phyloP scores from a whole-genome alignment of 306 rosid genomes.

The Vicia faba region DNA sequence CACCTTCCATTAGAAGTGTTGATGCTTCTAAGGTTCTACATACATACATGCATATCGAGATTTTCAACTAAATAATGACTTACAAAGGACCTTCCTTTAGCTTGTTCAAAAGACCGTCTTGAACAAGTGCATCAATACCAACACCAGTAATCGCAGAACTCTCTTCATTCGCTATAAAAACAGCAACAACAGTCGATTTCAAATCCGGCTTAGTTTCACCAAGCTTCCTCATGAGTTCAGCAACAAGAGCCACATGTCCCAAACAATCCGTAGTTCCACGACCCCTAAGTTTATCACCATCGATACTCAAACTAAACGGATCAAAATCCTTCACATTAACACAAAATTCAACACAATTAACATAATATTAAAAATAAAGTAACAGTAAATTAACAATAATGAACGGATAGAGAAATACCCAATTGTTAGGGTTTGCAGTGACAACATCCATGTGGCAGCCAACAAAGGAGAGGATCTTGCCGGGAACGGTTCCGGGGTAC shows the following conservation, averaged over 20 bases:
- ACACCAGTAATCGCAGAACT: constrained; percentile 79
- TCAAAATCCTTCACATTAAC: constrained; percentile 65
- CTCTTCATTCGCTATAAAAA: constrained; percentile 92
- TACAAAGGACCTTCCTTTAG: constrained; percentile 86
- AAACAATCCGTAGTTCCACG: constrained; percentile 97
- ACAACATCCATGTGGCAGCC: constrained; percentile 98
- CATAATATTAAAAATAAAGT: background rate
- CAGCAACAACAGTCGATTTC: constrained; percentile 83
- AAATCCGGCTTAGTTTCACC: constrained; percentile 69
- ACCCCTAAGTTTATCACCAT: constrained; percentile 86
- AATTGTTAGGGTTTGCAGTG: constrained; percentile 81
- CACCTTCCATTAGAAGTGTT: background rate
- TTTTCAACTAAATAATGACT: constrained; percentile 37
- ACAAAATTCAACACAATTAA: background rate
- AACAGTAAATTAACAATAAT: background rate
- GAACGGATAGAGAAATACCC: constrained; percentile 50
- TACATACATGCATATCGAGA: constrained; percentile 7
- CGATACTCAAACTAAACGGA: constrained; percentile 86
- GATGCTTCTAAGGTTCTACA: background rate
- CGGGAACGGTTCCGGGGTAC: constrained; percentile 80
- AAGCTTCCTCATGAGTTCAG: constrained; percentile 83
- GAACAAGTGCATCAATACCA: constrained; percentile 88
- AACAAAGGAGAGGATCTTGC: constrained; percentile 73
- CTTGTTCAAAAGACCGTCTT: constrained; percentile 70
- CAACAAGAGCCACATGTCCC: constrained; percentile 89